Evolutionary conservation across 495 filamentous ascomycete species (phyloP), one percentile per base, ranked within the genome.

Genomic region (Penicillium chermesinum): DNA sequence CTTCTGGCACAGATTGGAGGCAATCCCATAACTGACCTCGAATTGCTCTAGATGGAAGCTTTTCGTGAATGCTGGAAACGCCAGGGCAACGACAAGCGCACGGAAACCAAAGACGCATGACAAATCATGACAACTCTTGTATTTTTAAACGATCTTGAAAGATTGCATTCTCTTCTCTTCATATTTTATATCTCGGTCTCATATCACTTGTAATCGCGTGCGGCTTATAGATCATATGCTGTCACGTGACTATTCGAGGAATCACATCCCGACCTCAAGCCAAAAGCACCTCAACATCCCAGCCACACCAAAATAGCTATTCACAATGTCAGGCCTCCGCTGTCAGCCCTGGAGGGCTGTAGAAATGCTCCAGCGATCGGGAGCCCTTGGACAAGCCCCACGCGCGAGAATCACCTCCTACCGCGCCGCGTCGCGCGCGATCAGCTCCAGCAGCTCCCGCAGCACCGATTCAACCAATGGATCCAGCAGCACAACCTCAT

Each of bases 11-110:
- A n/a, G n/a, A n/a, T n/a, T n/a, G n/a, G n/a, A n/a, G n/a, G n/a
- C n/a, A n/a, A n/a, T 37, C n/a, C 7, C 19, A 10, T 7, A n/a
- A 9, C n/a, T 27, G 10, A 18, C 21, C 7, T 27, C 22, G 17
- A 7, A 38, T 27, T n/a, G 5, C 14, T 39, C 27, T 54, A 98
- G 93, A 94, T 98, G 88, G 87, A 95, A 63, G 78, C 77, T 7
- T 98, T 98, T 63, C 82, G 81, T 55, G 77, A 86, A 56, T 98
- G 93, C 65, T 98, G 93, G 93, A 95, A 95, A 66, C 77, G 73
- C 48, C 85, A 95, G 51, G 85, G 90, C 38, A 98, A 98, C 65
- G 82, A 91, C 58, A 70, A 84, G 64, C 81, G 93, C 60, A 96
- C 91, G 0, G 74, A 76, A 55, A 83, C 76, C 21, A 89, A 89